phyloP scores from a whole-genome alignment of 371 early-diverging fungal species.

The Polyrhizophydium stewartii region DNA sequence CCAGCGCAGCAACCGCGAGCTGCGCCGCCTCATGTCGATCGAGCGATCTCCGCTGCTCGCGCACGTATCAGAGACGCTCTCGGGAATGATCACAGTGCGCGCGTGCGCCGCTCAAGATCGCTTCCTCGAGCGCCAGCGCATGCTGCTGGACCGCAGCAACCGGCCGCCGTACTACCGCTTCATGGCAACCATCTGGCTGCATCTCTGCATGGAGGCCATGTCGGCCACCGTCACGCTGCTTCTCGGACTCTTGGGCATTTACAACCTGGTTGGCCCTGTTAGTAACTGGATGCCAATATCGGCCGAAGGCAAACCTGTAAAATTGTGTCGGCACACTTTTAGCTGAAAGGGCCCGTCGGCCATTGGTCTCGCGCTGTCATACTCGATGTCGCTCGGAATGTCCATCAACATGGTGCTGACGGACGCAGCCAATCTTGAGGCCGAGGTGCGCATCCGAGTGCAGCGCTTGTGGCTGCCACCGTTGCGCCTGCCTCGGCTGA shows the following conservation, averaged over 20 bases:
- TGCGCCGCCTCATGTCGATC: constrained; percentile 27
- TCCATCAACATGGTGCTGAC: constrained; percentile 13
- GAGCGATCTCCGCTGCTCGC: constrained; percentile 34
- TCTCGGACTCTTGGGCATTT: constrained; percentile 11
- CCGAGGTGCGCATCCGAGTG: too few relatives aligned
- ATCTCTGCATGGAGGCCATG: constrained; percentile 23
- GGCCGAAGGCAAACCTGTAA: too few relatives aligned
- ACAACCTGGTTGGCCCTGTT: not conserved
- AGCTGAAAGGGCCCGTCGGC: too few relatives aligned
- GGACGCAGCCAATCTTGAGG: constrained; percentile 12
- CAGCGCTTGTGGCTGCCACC: too few relatives aligned
- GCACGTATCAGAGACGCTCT: constrained; percentile 38
- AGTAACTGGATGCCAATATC: too few relatives aligned
- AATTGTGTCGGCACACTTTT: too few relatives aligned
- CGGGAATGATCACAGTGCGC: constrained; percentile 42
- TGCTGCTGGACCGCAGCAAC: constrained; percentile 21
- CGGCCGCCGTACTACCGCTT: constrained; percentile 17
- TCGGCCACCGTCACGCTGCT: constrained; percentile 8
- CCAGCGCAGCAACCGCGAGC: constrained; percentile 35
- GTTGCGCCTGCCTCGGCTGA: not conserved
- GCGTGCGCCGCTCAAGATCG: constrained; percentile 21
- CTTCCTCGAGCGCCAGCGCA: constrained; percentile 13
- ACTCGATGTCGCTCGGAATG: constrained; percentile 64
- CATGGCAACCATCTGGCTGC: constrained; percentile 24
- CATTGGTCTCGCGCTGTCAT: constrained; percentile 75